These are phyloP conservation scores for Aegilops speltoides DNA, from an alignment of 176 grass and related monocot species.

Conservation along the genomic window DNA sequence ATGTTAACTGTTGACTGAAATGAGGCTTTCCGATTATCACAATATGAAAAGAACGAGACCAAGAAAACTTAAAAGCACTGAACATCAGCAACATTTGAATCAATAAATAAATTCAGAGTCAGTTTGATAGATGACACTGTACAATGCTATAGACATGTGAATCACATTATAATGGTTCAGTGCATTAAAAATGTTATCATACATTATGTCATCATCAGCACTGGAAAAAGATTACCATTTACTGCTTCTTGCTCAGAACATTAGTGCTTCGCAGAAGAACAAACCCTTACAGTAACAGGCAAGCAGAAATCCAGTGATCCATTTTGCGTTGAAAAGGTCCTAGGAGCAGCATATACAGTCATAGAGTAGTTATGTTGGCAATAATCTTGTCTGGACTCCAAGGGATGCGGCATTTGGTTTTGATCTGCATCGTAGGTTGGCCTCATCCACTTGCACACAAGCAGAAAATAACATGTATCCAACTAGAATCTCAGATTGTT, in stretches of 20 bases:
- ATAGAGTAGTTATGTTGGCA: neutral
- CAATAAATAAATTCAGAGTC: neutral
- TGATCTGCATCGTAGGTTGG: neutral
- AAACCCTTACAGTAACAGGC: neutral
- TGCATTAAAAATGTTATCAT: neutral
- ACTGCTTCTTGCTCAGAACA: neutral
- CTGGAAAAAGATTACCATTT: neutral
- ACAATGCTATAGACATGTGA: neutral
- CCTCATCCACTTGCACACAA: neutral
- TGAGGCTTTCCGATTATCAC: neutral
- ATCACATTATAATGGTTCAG: neutral
- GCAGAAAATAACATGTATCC: neutral
- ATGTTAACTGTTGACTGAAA: neutral
- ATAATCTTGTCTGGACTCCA: neutral
- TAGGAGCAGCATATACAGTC: neutral
- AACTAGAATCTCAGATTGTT: neutral
- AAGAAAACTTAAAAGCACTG: neutral
- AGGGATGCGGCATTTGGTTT: neutral
- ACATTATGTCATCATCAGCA: neutral
- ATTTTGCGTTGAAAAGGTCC: neutral
- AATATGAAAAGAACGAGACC: neutral
- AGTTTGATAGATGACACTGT: neutral
- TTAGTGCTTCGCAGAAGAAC: neutral
- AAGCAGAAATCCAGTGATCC: neutral
- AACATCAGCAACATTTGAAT: neutral